These are phyloP conservation scores for Rhamnella rubrinervis DNA, from an alignment of 331 rosid species.

Conservation along the genomic window DNA sequence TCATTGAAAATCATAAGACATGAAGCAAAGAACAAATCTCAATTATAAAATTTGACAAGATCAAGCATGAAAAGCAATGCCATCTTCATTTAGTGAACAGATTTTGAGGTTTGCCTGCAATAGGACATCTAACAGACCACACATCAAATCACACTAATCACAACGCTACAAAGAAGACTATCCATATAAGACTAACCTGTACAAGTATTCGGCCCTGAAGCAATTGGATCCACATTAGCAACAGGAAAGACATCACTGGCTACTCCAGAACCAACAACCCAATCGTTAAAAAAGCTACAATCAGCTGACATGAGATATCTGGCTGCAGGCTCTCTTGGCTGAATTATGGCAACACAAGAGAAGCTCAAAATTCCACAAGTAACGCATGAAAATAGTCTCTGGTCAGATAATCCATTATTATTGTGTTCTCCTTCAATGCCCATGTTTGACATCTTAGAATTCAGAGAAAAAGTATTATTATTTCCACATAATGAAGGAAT, in stretches of 20 bases:
- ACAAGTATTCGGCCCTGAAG: slow-evolving; percentile 32
- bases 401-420: slow-evolving; percentile 66
- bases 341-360: slow-evolving; percentile 85
- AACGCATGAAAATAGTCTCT: slow-evolving; percentile 88
- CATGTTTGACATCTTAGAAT: slow-evolving; percentile 40
- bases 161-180: not conserved
- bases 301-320: slow-evolving; percentile 86
- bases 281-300: slow-evolving; percentile 80
- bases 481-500: slow-evolving; percentile 39
- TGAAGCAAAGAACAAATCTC: no score
- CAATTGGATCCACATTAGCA: slow-evolving; percentile 36
- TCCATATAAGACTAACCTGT: slow-evolving; percentile 54
- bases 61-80: no score
- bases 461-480: slow-evolving; percentile 35
- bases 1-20: no score
- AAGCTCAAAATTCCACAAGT: slow-evolving; percentile 90
- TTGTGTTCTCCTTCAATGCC: slow-evolving; percentile 38
- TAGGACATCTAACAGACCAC: slow-evolving; percentile 9
- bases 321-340: slow-evolving; percentile 79
- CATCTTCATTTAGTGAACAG: no score
- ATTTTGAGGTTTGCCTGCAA: not conserved
- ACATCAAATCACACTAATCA: slow-evolving; percentile 12
- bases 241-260: slow-evolving; percentile 34
- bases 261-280: slow-evolving; percentile 66
- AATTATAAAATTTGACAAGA: no score